phyloP scores from a whole-genome alignment of 257 asterid species.

The Solanum chmielewskii region DNA sequence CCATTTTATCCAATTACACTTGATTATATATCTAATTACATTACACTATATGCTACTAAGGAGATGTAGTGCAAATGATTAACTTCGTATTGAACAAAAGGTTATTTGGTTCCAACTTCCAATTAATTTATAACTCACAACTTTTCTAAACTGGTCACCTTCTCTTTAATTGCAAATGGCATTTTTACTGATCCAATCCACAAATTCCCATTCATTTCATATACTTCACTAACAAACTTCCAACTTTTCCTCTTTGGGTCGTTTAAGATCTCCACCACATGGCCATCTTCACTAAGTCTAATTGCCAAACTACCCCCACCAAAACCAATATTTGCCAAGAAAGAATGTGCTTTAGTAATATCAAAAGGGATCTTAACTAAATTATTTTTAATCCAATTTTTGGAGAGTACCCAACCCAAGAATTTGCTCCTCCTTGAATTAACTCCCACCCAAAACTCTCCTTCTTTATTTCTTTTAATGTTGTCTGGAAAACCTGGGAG shows the following conservation, averaged over 20 bases:
- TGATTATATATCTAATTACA: background rate
- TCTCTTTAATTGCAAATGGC: conserved; percentile 27
- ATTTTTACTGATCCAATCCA: conserved; percentile 66
- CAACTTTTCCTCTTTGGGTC: conserved; percentile 22
- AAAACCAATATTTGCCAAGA: conserved; percentile 4
- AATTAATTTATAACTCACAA: background rate
- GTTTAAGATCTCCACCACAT: conserved; percentile 31
- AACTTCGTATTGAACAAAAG: background rate
- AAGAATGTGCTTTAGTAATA: conserved; percentile 16
- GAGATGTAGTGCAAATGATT: background rate
- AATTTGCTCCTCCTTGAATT: conserved; percentile 25
- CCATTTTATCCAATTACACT: background rate
- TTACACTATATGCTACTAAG: background rate
- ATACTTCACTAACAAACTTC: conserved; percentile 59
- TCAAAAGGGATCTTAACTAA: conserved; percentile 26
- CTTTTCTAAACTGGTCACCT: background rate
- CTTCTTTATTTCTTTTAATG: conserved; percentile 34
- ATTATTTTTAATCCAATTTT: conserved; percentile 32
- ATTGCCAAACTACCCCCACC: conserved; percentile 39
- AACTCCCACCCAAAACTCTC: conserved; percentile 76
- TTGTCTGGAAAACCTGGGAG: conserved; percentile 71
- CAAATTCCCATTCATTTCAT: conserved; percentile 34
- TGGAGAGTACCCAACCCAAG: conserved; percentile 29
- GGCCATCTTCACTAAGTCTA: conserved; percentile 34
- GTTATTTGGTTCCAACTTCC: background rate